Base-by-base conservation (phyloP, 1,284 basidiomycete genomes). In the Melampsora larici-populina region DNA sequence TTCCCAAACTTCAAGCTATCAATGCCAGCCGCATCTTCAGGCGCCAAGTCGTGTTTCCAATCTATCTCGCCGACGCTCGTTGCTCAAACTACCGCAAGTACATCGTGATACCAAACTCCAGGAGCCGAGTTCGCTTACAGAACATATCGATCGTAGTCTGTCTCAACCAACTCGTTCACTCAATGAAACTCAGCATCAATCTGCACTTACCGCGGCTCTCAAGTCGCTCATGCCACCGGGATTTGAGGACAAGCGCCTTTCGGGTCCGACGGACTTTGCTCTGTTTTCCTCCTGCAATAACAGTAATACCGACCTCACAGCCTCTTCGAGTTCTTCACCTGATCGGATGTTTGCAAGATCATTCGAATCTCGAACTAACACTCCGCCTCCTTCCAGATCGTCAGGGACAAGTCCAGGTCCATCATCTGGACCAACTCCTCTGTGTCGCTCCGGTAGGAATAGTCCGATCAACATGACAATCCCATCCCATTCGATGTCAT, bases 271-370 rank as follows among this genome's bases (percentile, higher is more conserved):
- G 6, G 51, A 55, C 24, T 24, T 55, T 55, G 24, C 18, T 3
- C 24, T 55, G 51, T 55, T 18, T 55, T 55, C 51, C 5, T 55
- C 24, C 24, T 21, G 24, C 17, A 64, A 31, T 26, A 29, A 15
- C 36, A 33, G 31, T 63, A 29, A 65, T 24, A n/a, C 58, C 51
- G 55, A 69, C 15, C 36, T 62, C 40, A 63, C 24, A 21, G 43
- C 26, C 33, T 69, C 74, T 21, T 36, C 74, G 36, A 76, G 65
- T 17, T 69, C 71, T 29, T 74, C 74, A 24, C 66, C 65, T 21
- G 74, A 69, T 63, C 65, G 67, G 33, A 62, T 36, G 13, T 55
- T 63, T 11, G 21, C 21, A 15, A 68, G 24, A 43, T 58, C 74
- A 21, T 76, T 68, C 31, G 55, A 43, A 46, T 62, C 74, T 33